Base-by-base conservation (phyloP, 2,329 filamentous ascomycete genomes). In the Thelonectria olida region DNA sequence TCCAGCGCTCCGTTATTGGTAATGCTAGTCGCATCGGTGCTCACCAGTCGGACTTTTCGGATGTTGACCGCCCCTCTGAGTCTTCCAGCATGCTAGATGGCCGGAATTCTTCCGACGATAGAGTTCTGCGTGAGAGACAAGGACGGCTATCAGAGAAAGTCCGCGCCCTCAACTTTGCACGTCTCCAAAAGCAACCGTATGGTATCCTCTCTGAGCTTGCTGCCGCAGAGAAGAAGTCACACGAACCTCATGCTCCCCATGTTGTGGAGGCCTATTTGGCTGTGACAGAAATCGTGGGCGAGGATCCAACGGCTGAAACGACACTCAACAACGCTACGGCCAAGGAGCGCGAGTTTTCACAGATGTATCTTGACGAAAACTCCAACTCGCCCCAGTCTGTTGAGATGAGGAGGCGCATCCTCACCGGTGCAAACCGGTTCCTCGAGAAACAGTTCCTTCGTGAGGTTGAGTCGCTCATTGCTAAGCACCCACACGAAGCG, bases 1-100 rank as follows among this genome's bases (percentile, higher is more conserved):
- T 96, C 71, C 89, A 91, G 60, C 92, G 90, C 69, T 97, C 95
- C 9, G 91, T 97, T 54, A 96, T 98, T 74, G 95, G 95, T 47
- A 88, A 89, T 23, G 89, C 93, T 12, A 90, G 86, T 69, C 85
- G 86, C 63, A 87, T 91, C 59, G 88, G 90, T 28, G 80, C 84
- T 15, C 88, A 93, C 64, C 79, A 85, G 54, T 74, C 85, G 28
- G 84, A 88, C 57, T 93, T 94, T 71, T 85, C 88, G 15, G 91
- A 95, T 67, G 82, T 91, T 9, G 85, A 89, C 55, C 84, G 87
- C 45, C 82, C 83, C 42, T 85, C 82, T 31, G 83, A 84, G 50
- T 79, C 79, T 39, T 73, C 80, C 12, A 79, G 81, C 17, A 70
- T 76, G 17, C 74, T 83, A 31, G 74, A 74, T 36, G 79, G 83